Evolutionary conservation across 2,329 filamentous ascomycete genomes (phyloP), one percentile per base, ranked within the genome.

Genomic region (Colletotrichum sojae): DNA sequence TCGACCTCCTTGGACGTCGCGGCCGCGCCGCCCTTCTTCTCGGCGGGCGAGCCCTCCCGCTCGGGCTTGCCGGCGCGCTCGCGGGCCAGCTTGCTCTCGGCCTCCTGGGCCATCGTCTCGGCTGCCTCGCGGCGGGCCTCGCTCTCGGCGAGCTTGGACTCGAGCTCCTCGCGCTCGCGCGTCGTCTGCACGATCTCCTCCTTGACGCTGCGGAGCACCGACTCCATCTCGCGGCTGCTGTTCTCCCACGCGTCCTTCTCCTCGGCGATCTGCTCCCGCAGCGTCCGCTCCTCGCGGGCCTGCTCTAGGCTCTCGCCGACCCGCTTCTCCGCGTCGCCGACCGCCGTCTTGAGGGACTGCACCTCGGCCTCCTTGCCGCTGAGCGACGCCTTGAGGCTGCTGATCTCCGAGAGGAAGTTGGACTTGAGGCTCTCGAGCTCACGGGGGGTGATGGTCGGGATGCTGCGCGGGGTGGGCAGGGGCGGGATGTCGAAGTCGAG

Each of bases 401-500:
- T 97, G 69, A 99, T 97, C 78, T 98, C 94, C 0, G 95, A 97
- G 59, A 97, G 86, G 75, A 97, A 97, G 25, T 88, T 89, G 0
- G 95, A 98, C 79, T 98, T 98, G 69, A 98, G 86, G 15, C 92
- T 93, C 78, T 99, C 96, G 2, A 98, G 85, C 81, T 99, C 96
- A 40, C 96, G 90, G 2, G 96, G 93, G 2, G 95, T 97, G 73
- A 98, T 92, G 9, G 92, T 94, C 0, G 96, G 96, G 45, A 98
- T 89, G 63, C 94, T 97, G 71, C 95, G 91, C 15, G 96, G 96
- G 0, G 96, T 98, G 2, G 95, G 94, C 73, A 94, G 90, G 0
- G 95, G 94, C n/a, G 95, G 94, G 10, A 98, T 92, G 75, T 98
- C 96, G 77, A 97, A 96, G 80, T 97, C 94, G 54, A 97, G 88